These are phyloP conservation scores for Fusarium sp. DNA, from an alignment of 2,329 filamentous ascomycete species.

Conservation along the genomic window DNA sequence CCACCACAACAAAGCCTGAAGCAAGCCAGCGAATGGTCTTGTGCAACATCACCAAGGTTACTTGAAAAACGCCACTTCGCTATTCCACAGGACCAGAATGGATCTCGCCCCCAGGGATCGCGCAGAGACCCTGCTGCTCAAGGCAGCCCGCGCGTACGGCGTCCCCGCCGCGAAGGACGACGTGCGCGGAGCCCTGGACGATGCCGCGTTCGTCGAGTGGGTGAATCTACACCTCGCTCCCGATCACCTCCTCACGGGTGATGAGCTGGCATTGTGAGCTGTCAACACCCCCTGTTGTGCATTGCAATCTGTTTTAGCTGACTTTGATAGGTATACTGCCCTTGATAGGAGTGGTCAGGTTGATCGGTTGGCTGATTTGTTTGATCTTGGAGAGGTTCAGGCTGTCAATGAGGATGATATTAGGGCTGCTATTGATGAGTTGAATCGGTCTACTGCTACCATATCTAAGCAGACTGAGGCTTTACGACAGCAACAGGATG, in stretches of 20 bases:
- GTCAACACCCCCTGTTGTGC: conserved; percentile 6
- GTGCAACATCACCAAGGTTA: conserved; percentile 38
- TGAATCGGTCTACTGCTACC: conserved; percentile 69
- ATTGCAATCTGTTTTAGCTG: conserved; percentile 14
- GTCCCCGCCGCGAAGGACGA: conserved; percentile 48
- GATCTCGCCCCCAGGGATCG: conserved; percentile 40
- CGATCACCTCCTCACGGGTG: conserved; percentile 61
- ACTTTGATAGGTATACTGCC: conserved; percentile 56
- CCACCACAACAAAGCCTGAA: no score
- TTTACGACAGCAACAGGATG: conserved; percentile 67
- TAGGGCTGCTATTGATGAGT: conserved; percentile 65
- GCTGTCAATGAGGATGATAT: conserved; percentile 67
- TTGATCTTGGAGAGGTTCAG: conserved; percentile 57
- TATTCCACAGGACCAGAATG: conserved; percentile 46
- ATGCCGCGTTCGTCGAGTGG: conserved; percentile 57
- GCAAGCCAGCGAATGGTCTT: conserved; percentile 23
- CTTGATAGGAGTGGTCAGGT: conserved; percentile 59
- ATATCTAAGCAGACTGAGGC: conserved; percentile 70
- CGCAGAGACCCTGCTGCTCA: conserved; percentile 48
- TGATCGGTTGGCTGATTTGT: conserved; percentile 54
- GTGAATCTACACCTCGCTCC: conserved; percentile 56
- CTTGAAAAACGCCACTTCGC: conserved; percentile 47
- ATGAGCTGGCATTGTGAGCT: conserved; percentile 62
- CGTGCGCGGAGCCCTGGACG: conserved; percentile 50
- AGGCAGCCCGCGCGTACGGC: conserved; percentile 46